Evolutionary conservation across 805 yeast genomes (phyloP).

Genomic region (Debaryomyces castellii): DNA sequence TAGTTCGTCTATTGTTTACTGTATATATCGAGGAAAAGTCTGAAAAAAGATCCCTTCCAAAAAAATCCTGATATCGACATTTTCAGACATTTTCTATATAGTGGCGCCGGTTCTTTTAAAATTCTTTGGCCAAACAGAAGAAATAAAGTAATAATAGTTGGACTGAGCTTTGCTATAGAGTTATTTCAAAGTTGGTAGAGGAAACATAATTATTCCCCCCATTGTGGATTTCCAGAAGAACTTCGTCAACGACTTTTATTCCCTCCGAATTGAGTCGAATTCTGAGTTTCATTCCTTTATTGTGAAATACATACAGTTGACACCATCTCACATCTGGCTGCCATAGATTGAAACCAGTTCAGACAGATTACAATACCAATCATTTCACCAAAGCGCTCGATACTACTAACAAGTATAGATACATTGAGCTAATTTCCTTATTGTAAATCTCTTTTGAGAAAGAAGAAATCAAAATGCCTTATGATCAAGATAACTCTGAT

Average conservation of each 20-base stretch:
- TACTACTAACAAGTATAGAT: background rate
- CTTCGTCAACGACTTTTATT: background rate
- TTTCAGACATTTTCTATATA: conserved; percentile 1
- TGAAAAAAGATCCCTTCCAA: background rate
- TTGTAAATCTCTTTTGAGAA: background rate
- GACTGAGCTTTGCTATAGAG: background rate
- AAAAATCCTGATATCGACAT: background rate
- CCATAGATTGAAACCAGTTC: background rate
- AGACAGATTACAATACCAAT: background rate
- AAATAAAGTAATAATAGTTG: background rate
- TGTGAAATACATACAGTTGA: background rate
- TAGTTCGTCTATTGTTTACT: background rate
- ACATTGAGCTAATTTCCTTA: background rate
- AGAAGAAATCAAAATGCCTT: background rate
- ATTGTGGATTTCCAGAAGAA: background rate
- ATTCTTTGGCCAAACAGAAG: background rate
- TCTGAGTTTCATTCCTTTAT: background rate
- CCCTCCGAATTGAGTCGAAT: background rate
- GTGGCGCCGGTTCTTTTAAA: background rate
- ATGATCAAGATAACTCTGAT: conserved; percentile 1
- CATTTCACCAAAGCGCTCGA: background rate
- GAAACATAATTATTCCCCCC: background rate
- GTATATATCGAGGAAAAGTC: background rate
- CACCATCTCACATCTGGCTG: background rate
- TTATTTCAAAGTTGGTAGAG: background rate